These are phyloP conservation scores for Populus trichocarpa DNA, from an alignment of 441 rosid species.

Conservation along the genomic window DNA sequence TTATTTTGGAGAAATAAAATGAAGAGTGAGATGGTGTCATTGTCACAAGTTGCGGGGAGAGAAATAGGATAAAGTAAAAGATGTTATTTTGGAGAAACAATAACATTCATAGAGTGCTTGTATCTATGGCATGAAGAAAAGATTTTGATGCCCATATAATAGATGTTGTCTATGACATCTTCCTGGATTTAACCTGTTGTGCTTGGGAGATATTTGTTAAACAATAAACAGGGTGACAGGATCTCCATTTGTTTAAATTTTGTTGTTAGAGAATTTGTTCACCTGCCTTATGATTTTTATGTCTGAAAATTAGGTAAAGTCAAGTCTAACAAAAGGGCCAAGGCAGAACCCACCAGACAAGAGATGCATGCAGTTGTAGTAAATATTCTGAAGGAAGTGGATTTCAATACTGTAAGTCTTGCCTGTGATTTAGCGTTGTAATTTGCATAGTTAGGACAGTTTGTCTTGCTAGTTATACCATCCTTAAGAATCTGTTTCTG, in stretches of 20 bases:
- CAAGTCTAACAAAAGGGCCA: conserved; percentile 59
- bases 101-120: not conserved
- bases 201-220: not conserved
- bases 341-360: conserved; percentile 70
- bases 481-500: conserved; percentile 13
- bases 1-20: too few relatives aligned
- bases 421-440: conserved; percentile 7
- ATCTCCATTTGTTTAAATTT: not conserved
- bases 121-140: not conserved
- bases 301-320: conserved; percentile 44
- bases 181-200: not conserved
- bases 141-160: not conserved
- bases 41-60: too few relatives aligned
- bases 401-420: conserved; percentile 84
- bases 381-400: conserved; percentile 81
- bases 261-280: not conserved
- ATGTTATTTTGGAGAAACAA: too few relatives aligned
- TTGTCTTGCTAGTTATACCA: conserved; percentile 1
- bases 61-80: too few relatives aligned
- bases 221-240: not conserved
- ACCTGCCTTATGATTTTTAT: not conserved
- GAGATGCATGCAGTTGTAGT: conserved; percentile 88
- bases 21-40: too few relatives aligned
- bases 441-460: not conserved
- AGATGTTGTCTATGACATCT: not conserved